A percentile compares a stretch with the other conserved stretches of the same genome.
Evolutionary conservation across 495 filamentous ascomycete genomes (phyloP).

Genomic region (Xylaria scruposa): DNA sequence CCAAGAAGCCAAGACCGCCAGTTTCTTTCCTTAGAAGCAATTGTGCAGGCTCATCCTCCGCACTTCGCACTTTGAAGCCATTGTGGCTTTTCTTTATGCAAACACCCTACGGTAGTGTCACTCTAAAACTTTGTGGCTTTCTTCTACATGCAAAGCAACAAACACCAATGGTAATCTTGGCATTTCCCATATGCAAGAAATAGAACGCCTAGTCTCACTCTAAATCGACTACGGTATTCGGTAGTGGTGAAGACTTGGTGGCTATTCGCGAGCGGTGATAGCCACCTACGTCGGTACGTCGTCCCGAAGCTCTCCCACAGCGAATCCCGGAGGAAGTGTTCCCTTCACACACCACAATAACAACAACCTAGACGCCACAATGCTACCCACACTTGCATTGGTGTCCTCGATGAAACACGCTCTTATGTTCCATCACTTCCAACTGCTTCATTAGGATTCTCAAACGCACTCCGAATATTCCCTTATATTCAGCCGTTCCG

Average conservation of each 20-base stretch:
- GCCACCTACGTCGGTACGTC: background rate
- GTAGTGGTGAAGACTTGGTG: background rate
- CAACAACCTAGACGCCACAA: conserved; percentile 4
- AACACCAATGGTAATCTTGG: background rate
- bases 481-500: background rate
- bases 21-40: background rate
- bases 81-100: background rate
- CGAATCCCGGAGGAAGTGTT: background rate
- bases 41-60: background rate
- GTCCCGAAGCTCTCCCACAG: background rate
- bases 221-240: background rate
- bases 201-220: background rate
- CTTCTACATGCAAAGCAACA: too few species aligned
- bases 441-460: background rate
- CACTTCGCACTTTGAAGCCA: background rate
- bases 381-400: background rate
- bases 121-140: too few species aligned
- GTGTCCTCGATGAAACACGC: conserved; percentile 14
- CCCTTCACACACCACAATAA: background rate
- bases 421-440: background rate
- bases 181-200: conserved; percentile 11
- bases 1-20: background rate
- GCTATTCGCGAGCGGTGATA: background rate
- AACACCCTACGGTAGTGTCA: too few species aligned
- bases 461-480: conserved; percentile 1